Evolutionary conservation across 495 filamentous ascomycete species (phyloP).

Genomic region (Stereocaulon alpinum): DNA sequence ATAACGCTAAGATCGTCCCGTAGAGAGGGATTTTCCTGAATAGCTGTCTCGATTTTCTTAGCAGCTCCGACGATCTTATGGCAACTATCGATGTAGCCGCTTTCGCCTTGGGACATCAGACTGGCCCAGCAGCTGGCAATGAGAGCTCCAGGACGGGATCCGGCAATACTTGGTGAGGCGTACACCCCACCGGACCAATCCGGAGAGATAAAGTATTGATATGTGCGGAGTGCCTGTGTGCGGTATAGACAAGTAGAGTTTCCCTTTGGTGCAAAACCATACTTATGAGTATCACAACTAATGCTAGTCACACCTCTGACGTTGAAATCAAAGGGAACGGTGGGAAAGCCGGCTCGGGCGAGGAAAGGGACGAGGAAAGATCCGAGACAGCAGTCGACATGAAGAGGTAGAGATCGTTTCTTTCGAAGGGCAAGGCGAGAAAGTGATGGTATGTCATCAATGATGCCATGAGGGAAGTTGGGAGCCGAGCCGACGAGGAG

Average conservation of each 20-base stretch:
- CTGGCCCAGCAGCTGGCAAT: conserved; percentile 92
- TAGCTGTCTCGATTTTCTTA: conserved; percentile 70
- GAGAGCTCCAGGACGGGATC: conserved; percentile 82
- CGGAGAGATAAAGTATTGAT: conserved; percentile 94
- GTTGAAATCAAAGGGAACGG: conserved; percentile 82
- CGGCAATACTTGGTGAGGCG: conserved; percentile 80
- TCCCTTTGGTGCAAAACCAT: conserved; percentile 96
- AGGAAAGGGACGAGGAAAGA: conserved; percentile 92
- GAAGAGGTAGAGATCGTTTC: conserved; percentile 58
- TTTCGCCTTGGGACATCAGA: conserved; percentile 77
- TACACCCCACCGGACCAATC: conserved; percentile 96
- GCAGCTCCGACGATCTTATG: conserved; percentile 77
- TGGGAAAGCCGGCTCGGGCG: conserved; percentile 72
- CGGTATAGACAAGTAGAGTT: conserved; percentile 90
- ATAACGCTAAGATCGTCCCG: conserved; percentile 65
- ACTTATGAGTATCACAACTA: conserved; percentile 96
- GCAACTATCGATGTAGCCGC: conserved; percentile 80
- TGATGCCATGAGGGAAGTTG: conserved; percentile 96
- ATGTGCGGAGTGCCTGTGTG: conserved; percentile 58
- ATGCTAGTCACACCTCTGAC: conserved; percentile 91
- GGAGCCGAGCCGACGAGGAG: conserved; percentile 91
- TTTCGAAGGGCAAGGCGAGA: conserved; percentile 73
- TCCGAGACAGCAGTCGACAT: conserved; percentile 95
- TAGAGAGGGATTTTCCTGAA: conserved; percentile 55
- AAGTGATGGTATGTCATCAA: conserved; percentile 82